Base-by-base conservation (phyloP, 192 early-diverging fungal genomes). In the Entomortierella lignicola region DNA sequence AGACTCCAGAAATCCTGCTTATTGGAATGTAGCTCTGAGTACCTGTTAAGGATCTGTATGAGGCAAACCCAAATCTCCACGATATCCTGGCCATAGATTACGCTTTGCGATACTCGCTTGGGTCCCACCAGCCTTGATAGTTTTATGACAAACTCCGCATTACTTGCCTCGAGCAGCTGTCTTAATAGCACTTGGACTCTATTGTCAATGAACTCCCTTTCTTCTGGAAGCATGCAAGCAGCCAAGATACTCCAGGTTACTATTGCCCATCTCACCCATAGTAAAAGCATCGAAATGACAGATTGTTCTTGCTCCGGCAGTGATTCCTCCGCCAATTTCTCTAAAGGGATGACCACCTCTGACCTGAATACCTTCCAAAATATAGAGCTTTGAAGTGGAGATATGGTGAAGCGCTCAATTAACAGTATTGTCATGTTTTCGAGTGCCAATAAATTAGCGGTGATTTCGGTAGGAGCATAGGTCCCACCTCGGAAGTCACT, bases 1-100 rank as follows among this genome's bases (percentile, higher is more conserved):
- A 23, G 55, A 3, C 23, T 47, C 72, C 72, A 75, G 31, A 75
- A 75, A 30, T n/a, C 58, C 0, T 25, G 10, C 7, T 27, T 25
- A 13, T 5, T 11, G 15, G 27, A 12, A 2, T 56, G 50, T 15
- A 20, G 25, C 1, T 66, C 57, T 41, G 58, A 31, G 17, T 63
- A 52, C 15, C 42, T 25, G 23, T 69, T 64, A 12, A 79, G 52
- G 0, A 63, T 13, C 8, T 70, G 66, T 26, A 70, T 70, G 10
- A 60, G 32, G 42, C 75, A 70, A 13, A 66, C 42, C 75, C 75
- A 79, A 21, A 79, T 8, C 41, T 79, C 62, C 30, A 66, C 5
- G 13, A 69, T 23, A 20, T 79, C 67, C 17, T 65, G 52, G 26
- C 62, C 67, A 29, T 50, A 32, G 29, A 75, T 68, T 10, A 25